Evolutionary conservation across 805 yeast species (phyloP).

Genomic region (Starmerella stigmatis): DNA sequence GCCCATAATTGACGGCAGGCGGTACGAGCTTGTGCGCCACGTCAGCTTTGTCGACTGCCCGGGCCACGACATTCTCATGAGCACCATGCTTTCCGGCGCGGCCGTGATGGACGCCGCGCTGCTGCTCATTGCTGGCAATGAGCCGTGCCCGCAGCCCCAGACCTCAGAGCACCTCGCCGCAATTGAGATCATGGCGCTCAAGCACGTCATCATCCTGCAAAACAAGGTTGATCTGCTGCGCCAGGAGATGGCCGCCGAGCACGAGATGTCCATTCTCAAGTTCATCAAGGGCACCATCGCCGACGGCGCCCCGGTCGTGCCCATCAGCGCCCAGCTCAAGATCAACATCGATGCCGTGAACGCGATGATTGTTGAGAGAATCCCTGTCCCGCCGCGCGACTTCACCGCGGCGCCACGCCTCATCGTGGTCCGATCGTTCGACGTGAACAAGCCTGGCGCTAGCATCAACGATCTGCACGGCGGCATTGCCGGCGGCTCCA

Average conservation of each 20-base stretch:
- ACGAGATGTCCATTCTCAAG: constrained; percentile 80
- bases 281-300: constrained; percentile 97
- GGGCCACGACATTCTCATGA: constrained; percentile 99
- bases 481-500: constrained; percentile 99
- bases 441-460: constrained; percentile 97
- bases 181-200: constrained; percentile 96
- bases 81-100: constrained; percentile 99
- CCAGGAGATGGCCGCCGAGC: constrained; percentile 92
- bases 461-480: constrained; percentile 95
- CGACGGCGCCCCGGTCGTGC: constrained; percentile 97
- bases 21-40: constrained; percentile 85
- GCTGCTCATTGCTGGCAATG: constrained; percentile 92
- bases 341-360: constrained; percentile 98
- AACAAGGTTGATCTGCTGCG: constrained; percentile 98
- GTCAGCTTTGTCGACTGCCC: constrained; percentile 99
- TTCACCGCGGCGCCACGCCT: constrained; percentile 87
- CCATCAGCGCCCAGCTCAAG: constrained; percentile 96
- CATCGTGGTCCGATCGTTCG: constrained; percentile 95
- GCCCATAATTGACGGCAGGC: constrained; percentile 81
- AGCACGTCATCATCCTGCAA: constrained; percentile 91
- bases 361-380: constrained; percentile 85
- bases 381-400: constrained; percentile 95
- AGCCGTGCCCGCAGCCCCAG: constrained; percentile 99
- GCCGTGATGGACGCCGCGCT: constrained; percentile 99
- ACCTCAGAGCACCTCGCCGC: constrained; percentile 99